A percentile compares a stretch with the other conserved stretches of the same genome.
Conservation (phyloP, 441 rosid genomes). For the Syzygium malaccense region DNA sequence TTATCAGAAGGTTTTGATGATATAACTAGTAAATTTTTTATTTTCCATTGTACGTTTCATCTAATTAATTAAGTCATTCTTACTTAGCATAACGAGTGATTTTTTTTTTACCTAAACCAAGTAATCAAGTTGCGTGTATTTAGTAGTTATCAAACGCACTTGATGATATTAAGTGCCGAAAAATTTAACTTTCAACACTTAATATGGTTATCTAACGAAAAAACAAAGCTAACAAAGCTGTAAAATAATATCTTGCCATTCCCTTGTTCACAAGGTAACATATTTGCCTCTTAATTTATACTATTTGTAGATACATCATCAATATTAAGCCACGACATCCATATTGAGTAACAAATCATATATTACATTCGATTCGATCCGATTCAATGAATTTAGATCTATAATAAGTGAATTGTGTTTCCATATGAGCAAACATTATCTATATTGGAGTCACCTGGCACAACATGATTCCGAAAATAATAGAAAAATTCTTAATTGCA, state of each 20-base stretch:
- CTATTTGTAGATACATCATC: not conserved
- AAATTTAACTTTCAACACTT: not conserved
- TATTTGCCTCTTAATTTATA: not conserved
- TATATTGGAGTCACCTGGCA: not conserved
- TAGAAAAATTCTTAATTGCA: not conserved
- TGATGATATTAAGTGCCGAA: not conserved
- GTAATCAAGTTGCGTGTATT: not conserved
- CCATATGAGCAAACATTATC: not conserved
- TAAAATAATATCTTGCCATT: too few relatives aligned
- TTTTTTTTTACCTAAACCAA: not conserved
- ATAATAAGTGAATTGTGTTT: not conserved
- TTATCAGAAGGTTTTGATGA: too few relatives aligned
- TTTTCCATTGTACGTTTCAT: too few relatives aligned
- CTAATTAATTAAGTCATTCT: not conserved
- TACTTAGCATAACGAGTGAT: not conserved
- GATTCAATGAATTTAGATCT: not conserved
- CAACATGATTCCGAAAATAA: conserved; percentile 20
- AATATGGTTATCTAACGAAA: not conserved
- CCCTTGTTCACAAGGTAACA: too few relatives aligned
- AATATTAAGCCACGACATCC: not conserved
- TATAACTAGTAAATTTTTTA: too few relatives aligned
- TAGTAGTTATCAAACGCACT: not conserved
- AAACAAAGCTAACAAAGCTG: too few relatives aligned
- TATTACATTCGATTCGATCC: not conserved
- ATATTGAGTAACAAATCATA: not conserved